Percentiles rank a stretch among this genome's conserved stretches.
These are phyloP conservation scores for Geotrichum phurueaensis DNA, from an alignment of 1,139 yeast species.

Conservation along the genomic window DNA sequence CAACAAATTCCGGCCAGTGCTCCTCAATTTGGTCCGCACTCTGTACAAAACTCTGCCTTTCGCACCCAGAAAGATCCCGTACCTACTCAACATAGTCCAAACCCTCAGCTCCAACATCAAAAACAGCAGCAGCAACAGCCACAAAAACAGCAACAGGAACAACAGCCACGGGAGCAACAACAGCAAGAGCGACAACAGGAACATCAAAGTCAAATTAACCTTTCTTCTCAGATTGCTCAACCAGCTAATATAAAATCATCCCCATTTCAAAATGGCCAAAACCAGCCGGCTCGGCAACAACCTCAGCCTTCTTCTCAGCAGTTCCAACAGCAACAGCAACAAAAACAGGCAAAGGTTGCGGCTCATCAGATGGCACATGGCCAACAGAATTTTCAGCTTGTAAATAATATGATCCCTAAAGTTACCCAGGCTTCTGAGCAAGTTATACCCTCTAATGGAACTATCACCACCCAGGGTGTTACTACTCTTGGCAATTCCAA, in stretches of 20 bases:
- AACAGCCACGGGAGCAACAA: background rate
- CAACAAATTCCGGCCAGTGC: background rate
- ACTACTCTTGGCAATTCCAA: constrained; percentile 7
- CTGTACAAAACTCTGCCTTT: background rate
- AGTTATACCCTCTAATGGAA: background rate
- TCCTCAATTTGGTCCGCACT: background rate
- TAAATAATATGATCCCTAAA: background rate
- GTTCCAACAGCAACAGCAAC: constrained; percentile 36
- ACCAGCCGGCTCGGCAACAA: constrained; percentile 39
- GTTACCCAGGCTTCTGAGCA: background rate
- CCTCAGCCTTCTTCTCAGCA: constrained; percentile 38
- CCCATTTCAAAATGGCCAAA: constrained; percentile 7
- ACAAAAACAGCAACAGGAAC: constrained; percentile 1
- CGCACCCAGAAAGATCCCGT: background rate
- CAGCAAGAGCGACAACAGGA: constrained; percentile 1
- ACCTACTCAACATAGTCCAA: background rate
- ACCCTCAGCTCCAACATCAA: background rate
- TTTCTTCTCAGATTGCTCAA: background rate
- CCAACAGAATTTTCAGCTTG: background rate
- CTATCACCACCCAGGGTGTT: constrained; percentile 2
- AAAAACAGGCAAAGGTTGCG: background rate
- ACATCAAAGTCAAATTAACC: background rate
- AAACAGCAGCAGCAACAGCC: constrained; percentile 1
- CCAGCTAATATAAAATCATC: background rate
- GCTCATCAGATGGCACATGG: background rate